These are phyloP conservation scores for Hirschfeldia incana DNA, from an alignment of 345 rosid genomes.

Conservation along the genomic window DNA sequence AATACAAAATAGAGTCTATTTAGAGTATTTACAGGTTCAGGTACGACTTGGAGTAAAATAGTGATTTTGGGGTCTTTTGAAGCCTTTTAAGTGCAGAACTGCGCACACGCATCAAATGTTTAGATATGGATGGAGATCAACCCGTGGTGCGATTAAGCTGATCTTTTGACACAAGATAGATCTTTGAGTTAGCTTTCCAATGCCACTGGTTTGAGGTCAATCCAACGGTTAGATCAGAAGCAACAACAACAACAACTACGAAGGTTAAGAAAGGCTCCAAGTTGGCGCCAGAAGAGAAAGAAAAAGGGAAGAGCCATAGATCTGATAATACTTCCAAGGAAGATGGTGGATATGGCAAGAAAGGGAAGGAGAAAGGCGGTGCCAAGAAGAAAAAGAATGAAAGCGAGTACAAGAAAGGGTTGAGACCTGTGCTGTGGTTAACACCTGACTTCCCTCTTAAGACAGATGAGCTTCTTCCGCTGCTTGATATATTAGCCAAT, in stretches of 20 bases:
- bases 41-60: too few relatives aligned
- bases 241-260: conserved; percentile 48
- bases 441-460: conserved; percentile 86
- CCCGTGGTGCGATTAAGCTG: too few relatives aligned
- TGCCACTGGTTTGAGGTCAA: too few relatives aligned
- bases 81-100: too few relatives aligned
- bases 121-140: too few relatives aligned
- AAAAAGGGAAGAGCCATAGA: conserved; percentile 49
- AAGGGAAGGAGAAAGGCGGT: conserved; percentile 59
- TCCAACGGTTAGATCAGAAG: too few relatives aligned
- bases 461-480: conserved; percentile 85
- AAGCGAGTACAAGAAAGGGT: conserved; percentile 83
- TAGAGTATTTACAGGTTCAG: too few relatives aligned
- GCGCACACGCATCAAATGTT: too few relatives aligned
- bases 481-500: conserved; percentile 89
- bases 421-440: conserved; percentile 88
- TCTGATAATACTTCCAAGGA: conserved; percentile 51
- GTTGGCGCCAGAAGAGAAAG: conserved; percentile 60
- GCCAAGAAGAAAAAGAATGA: conserved; percentile 71
- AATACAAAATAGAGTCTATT: too few relatives aligned
- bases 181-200: too few relatives aligned
- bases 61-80: too few relatives aligned
- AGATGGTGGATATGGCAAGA: conserved; percentile 28
- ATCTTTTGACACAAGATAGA: too few relatives aligned
- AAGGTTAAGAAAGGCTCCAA: conserved; percentile 68